Percentiles rank a stretch among this genome's conserved stretches.
Evolutionary conservation across 805 yeast species (phyloP).

Genomic region (Zygotorulaspora florentina): DNA sequence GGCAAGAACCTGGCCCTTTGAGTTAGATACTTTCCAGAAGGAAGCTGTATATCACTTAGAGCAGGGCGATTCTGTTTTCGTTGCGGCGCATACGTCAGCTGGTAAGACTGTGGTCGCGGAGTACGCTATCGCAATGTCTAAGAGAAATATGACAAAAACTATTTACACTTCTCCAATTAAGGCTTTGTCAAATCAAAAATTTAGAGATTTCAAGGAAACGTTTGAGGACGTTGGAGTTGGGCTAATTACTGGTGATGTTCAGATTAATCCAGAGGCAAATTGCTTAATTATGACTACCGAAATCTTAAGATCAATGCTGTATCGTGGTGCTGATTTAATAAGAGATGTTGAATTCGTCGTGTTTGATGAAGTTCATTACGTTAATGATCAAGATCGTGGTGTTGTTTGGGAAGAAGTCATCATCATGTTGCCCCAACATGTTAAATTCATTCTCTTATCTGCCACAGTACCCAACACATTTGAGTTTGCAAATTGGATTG

Average conservation of each 20-base stretch:
- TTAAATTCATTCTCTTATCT: conserved; percentile 81
- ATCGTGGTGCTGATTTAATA: conserved; percentile 92
- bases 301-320: conserved; percentile 89
- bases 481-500: conserved; percentile 98
- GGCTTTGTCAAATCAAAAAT: conserved; percentile 85
- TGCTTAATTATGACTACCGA: conserved; percentile 98
- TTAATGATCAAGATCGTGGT: conserved; percentile 94
- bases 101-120: conserved; percentile 99
- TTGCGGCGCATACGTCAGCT: conserved; percentile 98
- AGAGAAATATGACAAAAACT: conserved; percentile 92
- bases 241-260: conserved; percentile 95
- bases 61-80: conserved; percentile 97
- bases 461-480: conserved; percentile 99
- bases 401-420: conserved; percentile 99
- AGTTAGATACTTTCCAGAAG: conserved; percentile 89
- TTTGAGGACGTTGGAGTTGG: conserved; percentile 87
- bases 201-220: conserved; percentile 77
- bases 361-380: conserved; percentile 97
- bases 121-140: conserved; percentile 96
- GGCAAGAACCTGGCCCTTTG: conserved; percentile 93
- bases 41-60: conserved; percentile 96
- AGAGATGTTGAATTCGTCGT: conserved; percentile 97
- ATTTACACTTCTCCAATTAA: conserved; percentile 95
- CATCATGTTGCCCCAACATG: conserved; percentile 95
- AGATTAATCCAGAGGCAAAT: conserved; percentile 92